Percentiles rank a stretch among this genome's conserved stretches.
Evolutionary conservation across 495 filamentous ascomycete species (phyloP).

Genomic region (Rusavskia elegans): DNA sequence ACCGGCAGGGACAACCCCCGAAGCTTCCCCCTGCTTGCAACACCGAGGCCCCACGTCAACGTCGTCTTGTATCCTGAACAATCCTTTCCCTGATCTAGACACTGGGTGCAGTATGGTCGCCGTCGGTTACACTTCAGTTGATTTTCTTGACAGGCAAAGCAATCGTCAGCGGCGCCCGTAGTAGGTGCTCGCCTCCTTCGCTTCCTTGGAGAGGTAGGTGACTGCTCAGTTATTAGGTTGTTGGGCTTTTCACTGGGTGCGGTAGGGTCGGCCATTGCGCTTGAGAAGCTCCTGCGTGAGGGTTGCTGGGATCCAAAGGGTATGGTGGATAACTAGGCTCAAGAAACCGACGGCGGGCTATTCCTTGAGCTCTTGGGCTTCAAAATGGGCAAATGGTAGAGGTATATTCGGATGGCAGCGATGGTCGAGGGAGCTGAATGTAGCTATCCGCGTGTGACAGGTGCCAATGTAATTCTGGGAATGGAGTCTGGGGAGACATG

Average conservation of each 20-base stretch:
- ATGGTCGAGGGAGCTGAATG: neutral
- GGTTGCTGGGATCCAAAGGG: too few species aligned
- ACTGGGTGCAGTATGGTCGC: slow-evolving; percentile 89
- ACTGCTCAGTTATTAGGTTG: neutral
- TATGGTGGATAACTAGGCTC: too few species aligned
- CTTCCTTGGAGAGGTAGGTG: slow-evolving; percentile 42
- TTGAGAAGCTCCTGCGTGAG: slow-evolving; percentile 4
- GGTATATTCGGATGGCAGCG: neutral
- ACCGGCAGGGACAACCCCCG: slow-evolving; percentile 78
- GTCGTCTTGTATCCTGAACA: slow-evolving; percentile 96
- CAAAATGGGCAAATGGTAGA: neutral
- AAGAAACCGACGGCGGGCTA: too few species aligned
- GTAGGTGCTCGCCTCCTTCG: slow-evolving; percentile 75
- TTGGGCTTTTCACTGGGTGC: slow-evolving; percentile 1
- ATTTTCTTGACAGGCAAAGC: slow-evolving; percentile 80
- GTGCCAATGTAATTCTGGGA: neutral
- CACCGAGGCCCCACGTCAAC: slow-evolving; percentile 93
- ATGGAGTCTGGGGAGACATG: neutral
- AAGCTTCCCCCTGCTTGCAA: slow-evolving; percentile 91
- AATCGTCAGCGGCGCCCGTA: slow-evolving; percentile 85
- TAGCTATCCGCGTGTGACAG: neutral
- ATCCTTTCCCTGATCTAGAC: slow-evolving; percentile 78
- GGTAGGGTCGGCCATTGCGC: slow-evolving; percentile 4
- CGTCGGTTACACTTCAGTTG: slow-evolving; percentile 77
- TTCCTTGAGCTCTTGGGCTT: too few species aligned